Evolutionary conservation across 2,329 filamentous ascomycete species (phyloP), one percentile per base, ranked within the genome.

Genomic region (Calcarisporium arbuscula): DNA sequence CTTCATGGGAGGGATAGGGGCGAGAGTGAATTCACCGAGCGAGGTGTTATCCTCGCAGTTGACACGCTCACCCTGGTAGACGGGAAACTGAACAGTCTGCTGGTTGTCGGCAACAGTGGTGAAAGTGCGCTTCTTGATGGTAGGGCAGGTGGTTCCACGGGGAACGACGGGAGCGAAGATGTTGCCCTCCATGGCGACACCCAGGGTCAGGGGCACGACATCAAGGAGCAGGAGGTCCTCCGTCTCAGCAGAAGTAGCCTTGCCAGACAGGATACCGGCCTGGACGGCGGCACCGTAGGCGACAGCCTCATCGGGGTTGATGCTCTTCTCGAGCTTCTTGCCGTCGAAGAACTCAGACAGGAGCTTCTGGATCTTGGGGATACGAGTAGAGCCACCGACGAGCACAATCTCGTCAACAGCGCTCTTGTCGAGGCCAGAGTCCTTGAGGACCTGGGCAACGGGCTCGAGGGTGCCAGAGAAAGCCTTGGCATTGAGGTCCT

Each of bases 241-340:
- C 43, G 90, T 95, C 59, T 96, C 92, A 52, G 87, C 87, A 31
- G 88, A 94, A 49, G 86, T 92, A 53, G 92, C 92, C 82, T 95
- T 95, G 64, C 92, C 92, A 40, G 90, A 95, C 48, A 98, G 82
- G 64, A 98, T 95, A 80, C 89, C 92, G 51, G 92, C 92, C 74
- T 98, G 92, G 44, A 98, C 90, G 54, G 92, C 92, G 49, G 92
- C 92, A 81, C 92, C 92, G 70, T 95, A 95, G 54, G 92, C 92
- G 58, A 98, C 92, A 53, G 92, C 92, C 77, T 98, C 92, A 62
- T 98, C 92, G 56, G 92, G 92, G 80, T 98, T 98, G 75, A 96
- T 96, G 76, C 85, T 92, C 78, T 95, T 96, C 80, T 96, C 90
- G 51, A 95, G 86, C 84, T 98, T 95, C 87, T 98, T 98, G 70